A percentile compares a stretch with the other conserved stretches of the same genome.
Evolutionary conservation across 2,329 filamentous ascomycete genomes (phyloP).

Genomic region (Penicillium sp.): DNA sequence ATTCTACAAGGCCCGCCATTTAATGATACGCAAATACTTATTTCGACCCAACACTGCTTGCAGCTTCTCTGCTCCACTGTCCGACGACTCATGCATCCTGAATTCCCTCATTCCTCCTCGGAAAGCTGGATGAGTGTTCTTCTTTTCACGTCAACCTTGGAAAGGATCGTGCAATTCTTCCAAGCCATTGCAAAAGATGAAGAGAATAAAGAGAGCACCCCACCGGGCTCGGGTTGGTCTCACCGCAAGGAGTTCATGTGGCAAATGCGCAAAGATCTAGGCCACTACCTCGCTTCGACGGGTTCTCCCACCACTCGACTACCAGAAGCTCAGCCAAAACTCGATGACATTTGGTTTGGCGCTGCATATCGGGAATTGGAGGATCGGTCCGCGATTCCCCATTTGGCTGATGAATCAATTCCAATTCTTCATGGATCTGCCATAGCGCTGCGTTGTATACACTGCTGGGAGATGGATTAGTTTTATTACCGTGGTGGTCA

Average conservation of each 20-base stretch:
- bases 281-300: conserved; percentile 20
- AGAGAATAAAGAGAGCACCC: neutral
- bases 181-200: conserved; percentile 24
- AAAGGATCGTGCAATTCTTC: conserved; percentile 29
- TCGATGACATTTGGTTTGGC: conserved; percentile 30
- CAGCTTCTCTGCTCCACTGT: conserved; percentile 28
- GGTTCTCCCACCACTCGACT: neutral
- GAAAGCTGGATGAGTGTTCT: conserved; percentile 32
- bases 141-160: conserved; percentile 32
- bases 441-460: conserved; percentile 23
- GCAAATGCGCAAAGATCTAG: conserved; percentile 30
- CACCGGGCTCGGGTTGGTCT: conserved; percentile 22
- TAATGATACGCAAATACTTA: conserved; percentile 24
- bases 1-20: conserved; percentile 31
- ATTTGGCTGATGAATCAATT: conserved; percentile 22
- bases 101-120: conserved; percentile 26
- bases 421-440: conserved; percentile 26
- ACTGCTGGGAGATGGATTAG: conserved; percentile 20
- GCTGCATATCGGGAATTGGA: conserved; percentile 28
- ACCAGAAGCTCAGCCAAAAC: conserved; percentile 2
- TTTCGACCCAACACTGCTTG: conserved; percentile 32
- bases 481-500: neutral
- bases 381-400: conserved; percentile 25
- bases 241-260: conserved; percentile 29
- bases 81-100: conserved; percentile 30